phyloP scores from a whole-genome alignment of 371 early-diverging fungal genomes.

The Chytridium lagenaria region DNA sequence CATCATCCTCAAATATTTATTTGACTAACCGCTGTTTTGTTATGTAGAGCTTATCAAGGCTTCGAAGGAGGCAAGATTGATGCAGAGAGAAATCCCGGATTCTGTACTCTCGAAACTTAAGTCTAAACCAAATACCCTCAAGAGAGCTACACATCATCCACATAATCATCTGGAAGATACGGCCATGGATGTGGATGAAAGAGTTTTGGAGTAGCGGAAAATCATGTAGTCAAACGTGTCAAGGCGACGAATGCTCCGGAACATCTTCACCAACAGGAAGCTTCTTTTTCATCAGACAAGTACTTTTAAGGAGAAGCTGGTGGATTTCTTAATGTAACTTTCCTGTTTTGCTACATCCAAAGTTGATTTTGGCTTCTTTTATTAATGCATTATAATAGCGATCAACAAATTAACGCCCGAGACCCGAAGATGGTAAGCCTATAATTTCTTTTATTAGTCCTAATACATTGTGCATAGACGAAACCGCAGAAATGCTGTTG shows the following conservation, averaged over 20 bases:
- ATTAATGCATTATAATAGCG: too few relatives aligned
- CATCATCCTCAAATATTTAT: background rate
- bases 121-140: slow-evolving; percentile 42
- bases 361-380: background rate
- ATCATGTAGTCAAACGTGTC: background rate
- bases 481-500: slow-evolving; percentile 44
- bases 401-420: slow-evolving; percentile 47
- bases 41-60: slow-evolving; percentile 45
- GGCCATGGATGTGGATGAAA: slow-evolving; percentile 25
- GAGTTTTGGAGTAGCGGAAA: slow-evolving; percentile 33
- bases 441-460: background rate
- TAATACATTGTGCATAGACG: slow-evolving; percentile 25
- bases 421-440: slow-evolving; percentile 35
- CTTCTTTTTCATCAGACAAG: background rate
- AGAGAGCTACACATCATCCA: slow-evolving; percentile 3
- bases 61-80: slow-evolving; percentile 45
- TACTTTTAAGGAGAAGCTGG: slow-evolving; percentile 52
- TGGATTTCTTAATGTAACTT: slow-evolving; percentile 56
- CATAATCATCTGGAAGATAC: too few relatives aligned
- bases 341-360: background rate
- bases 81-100: slow-evolving; percentile 38
- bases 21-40: background rate
- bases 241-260: slow-evolving; percentile 10
- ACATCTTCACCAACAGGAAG: slow-evolving; percentile 13
- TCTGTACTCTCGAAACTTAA: slow-evolving; percentile 47